Evolutionary conservation across 345 rosid genomes (phyloP), one percentile per base, ranked within the genome.

Genomic region (Ceriops tagal): DNA sequence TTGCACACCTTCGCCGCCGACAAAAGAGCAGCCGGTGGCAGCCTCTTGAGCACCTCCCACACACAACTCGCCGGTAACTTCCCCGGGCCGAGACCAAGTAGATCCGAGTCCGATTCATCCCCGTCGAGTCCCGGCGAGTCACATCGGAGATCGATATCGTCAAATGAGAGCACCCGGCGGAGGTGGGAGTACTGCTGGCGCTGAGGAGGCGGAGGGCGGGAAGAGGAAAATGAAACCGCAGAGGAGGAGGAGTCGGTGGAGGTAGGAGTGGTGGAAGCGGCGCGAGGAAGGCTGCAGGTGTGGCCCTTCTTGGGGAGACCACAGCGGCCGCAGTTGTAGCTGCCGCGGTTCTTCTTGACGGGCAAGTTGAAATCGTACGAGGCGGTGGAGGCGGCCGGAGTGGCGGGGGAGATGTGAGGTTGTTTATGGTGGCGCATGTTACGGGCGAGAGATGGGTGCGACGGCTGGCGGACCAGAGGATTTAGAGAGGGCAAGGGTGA

Each of bases 261-360:
- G 13, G 84, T 56, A 4, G 79, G 28, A 9, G 84, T 70, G 37
- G 57, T 55, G 37, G 65, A 62, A 34, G 72, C 16, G 37, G 51
- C 16, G 21, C 51, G 59, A 31, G 65, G 52, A 46, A 83, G 6
- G 62, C 76, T 77, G 71, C 99, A 96, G 62, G 68, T 62, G 70
- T 96, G 99, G 72, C 99, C 98, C 58, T 87, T 96, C 78, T 96
- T 96, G 58, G 98, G 99, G 35, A 82, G 96, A 20, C 99, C 99
- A 31, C 99, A 96, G n/a, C 97, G 83, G 69, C 98, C 88, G 61
- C 99, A 96, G 84, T 84, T 96, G 79, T 96, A 96, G 68, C 87
- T 92, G 37, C 99, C 98, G 1, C 99, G 91, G 21, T 82, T 83
- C 53, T 82, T 77, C 58, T 77, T 90, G n/a, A 58, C 52, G 16